Evolutionary conservation across 495 filamentous ascomycete genomes (phyloP), one percentile per base, ranked within the genome.

Genomic region (Penicillium malachiteum): DNA sequence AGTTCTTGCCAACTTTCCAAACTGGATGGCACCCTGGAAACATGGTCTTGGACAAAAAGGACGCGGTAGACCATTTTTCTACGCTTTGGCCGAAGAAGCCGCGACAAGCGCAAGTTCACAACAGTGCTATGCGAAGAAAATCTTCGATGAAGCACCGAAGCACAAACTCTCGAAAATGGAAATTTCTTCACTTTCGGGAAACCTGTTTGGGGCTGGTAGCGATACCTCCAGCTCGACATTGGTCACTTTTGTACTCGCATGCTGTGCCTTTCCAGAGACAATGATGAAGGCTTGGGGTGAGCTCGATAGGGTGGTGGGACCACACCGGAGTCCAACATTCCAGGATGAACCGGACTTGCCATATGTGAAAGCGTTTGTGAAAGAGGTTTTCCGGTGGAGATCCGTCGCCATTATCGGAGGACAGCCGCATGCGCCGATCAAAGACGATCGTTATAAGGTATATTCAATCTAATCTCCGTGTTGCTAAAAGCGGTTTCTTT

Each of bases 391-490:
- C 11, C 68, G 74, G 41, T 77, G 74, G 71, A 63, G 67, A 37
- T 69, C 71, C 0, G 59, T 75, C 3, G 44, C 53, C 1, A 59
- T 62, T 30, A 67, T 77, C 3, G 67, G 66, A 33, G 71, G 67
- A 1, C 70, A 86, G 44, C 82, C 84, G 1, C 85, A 87, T 59
- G 71, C 74, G 7, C 71, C 74, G 9, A 63, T 74, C 12, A 62
- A 76, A 10, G 84, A 84, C 52, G 81, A 86, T 55, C 69, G 78
- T 38, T 80, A 81, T 57, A 62, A 64, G 48, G 62, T 64, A 57
- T 17, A 33, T 26, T 26, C 21, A 17, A 10, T 38, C 18, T 16
- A 39, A 51, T 39, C 46, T 31, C 40, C 54, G 12, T 31, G 39
- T 11, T 38, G 18, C 38, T 42, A 13, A 12, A 39, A 49, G 44